These are phyloP conservation scores for Lagenaria siceraria DNA, from an alignment of 306 rosid genomes.

Conservation along the genomic window DNA sequence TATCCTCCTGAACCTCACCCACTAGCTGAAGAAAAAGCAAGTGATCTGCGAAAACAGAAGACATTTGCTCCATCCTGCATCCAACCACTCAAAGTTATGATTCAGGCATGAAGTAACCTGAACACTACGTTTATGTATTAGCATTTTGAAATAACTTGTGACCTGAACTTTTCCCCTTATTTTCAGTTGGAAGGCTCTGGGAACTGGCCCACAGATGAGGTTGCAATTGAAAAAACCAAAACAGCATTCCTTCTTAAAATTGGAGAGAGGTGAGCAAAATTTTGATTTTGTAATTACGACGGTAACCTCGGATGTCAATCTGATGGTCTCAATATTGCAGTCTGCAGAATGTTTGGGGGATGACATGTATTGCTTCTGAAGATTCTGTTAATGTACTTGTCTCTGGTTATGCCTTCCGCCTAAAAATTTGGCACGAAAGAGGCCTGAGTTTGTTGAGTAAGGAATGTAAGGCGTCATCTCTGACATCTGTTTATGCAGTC, in stretches of 20 bases:
- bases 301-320: constrained; percentile 7
- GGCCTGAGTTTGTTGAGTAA: constrained; percentile 60
- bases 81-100: constrained; percentile 79
- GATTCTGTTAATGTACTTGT: constrained; percentile 60
- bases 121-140: neutral
- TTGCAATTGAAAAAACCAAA: constrained; percentile 78
- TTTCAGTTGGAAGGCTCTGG: constrained; percentile 93
- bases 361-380: constrained; percentile 64
- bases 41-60: constrained; percentile 22
- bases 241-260: constrained; percentile 82
- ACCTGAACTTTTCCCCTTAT: constrained; percentile 9
- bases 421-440: constrained; percentile 87
- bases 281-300: constrained; percentile 2
- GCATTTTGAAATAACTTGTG: constrained; percentile 9
- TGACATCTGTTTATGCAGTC: neutral
- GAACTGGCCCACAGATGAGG: constrained; percentile 94
- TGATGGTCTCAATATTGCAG: constrained; percentile 41
- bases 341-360: constrained; percentile 66
- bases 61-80: constrained; percentile 57
- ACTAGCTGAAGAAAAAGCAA: constrained; percentile 52
- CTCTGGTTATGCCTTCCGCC: constrained; percentile 88
- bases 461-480: constrained; percentile 37
- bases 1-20: constrained; percentile 86
- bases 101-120: constrained; percentile 52
- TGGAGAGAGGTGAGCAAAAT: constrained; percentile 56